These are phyloP conservation scores for Nigrospora sphaerica DNA, from an alignment of 2,329 filamentous ascomycete genomes.

Conservation along the genomic window DNA sequence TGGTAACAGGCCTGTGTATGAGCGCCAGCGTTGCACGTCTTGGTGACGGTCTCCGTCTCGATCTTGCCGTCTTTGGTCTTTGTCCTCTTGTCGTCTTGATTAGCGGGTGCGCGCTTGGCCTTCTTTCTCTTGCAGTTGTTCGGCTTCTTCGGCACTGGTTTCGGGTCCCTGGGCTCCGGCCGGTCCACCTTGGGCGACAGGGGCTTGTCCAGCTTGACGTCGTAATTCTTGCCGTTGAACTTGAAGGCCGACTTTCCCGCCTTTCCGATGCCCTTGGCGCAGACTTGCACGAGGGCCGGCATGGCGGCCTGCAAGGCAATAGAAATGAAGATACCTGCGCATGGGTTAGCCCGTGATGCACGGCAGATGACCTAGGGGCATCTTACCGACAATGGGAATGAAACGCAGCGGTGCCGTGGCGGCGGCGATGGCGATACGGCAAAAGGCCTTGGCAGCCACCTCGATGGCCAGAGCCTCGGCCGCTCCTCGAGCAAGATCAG, in stretches of 20 bases:
- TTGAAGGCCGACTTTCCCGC: slow-evolving; percentile 15
- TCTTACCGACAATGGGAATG: slow-evolving; percentile 13
- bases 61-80: neutral
- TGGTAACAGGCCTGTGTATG: neutral
- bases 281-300: slow-evolving; percentile 19
- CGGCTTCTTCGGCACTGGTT: neutral
- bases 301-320: slow-evolving; percentile 6
- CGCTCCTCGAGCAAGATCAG: slow-evolving; percentile 14
- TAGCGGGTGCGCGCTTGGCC: neutral
- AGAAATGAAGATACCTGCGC: slow-evolving; percentile 3
- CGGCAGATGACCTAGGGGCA: neutral
- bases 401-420: slow-evolving; percentile 8
- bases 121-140: neutral
- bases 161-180: neutral
- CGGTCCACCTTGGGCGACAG: neutral
- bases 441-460: slow-evolving; percentile 26
- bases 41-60: neutral
- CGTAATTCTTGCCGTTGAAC: slow-evolving; percentile 2
- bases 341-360: neutral
- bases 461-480: slow-evolving; percentile 22
- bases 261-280: slow-evolving; percentile 24
- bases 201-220: neutral
- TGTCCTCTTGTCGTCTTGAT: neutral
- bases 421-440: slow-evolving; percentile 23
- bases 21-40: neutral